Evolutionary conservation across 495 filamentous ascomycete species (phyloP).

Genomic region (Evernia prunastri): DNA sequence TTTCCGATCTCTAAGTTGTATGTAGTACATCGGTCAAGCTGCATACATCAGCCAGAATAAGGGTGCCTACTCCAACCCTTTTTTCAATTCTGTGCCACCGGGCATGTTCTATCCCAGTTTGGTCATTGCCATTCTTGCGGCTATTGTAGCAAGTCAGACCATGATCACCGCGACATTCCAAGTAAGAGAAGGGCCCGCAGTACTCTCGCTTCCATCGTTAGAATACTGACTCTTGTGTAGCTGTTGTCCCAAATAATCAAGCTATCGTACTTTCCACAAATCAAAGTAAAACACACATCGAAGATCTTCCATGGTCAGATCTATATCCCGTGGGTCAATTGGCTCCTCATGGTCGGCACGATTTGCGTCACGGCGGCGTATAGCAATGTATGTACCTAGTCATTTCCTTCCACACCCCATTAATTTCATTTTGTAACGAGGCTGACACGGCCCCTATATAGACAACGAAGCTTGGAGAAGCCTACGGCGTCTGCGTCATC

Average conservation of each 20-base stretch:
- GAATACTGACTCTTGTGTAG: slow-evolving; percentile 28
- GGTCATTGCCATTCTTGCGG: slow-evolving; percentile 59
- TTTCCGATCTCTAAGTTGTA: not conserved
- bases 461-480: slow-evolving; percentile 44
- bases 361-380: slow-evolving; percentile 67
- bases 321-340: slow-evolving; percentile 66
- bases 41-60: slow-evolving; percentile 59
- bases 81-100: slow-evolving; percentile 60
- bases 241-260: slow-evolving; percentile 68
- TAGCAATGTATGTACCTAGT: slow-evolving; percentile 53
- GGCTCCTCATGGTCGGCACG: slow-evolving; percentile 67
- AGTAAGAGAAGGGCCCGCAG: slow-evolving; percentile 20
- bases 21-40: slow-evolving; percentile 61
- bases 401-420: no score
- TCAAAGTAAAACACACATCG: slow-evolving; percentile 61
- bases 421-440: not conserved
- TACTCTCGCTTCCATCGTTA: not conserved
- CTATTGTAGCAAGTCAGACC: slow-evolving; percentile 69
- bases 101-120: slow-evolving; percentile 61
- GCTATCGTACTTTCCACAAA: slow-evolving; percentile 66
- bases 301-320: slow-evolving; percentile 61
- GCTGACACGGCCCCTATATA: slow-evolving; percentile 21
- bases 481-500: slow-evolving; percentile 63
- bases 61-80: slow-evolving; percentile 61
- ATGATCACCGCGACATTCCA: slow-evolving; percentile 69